A percentile compares a stretch with the other conserved stretches of the same genome.
Conservation (phyloP, 2,329 filamentous ascomycete genomes). For the Trichoderma sp. region DNA sequence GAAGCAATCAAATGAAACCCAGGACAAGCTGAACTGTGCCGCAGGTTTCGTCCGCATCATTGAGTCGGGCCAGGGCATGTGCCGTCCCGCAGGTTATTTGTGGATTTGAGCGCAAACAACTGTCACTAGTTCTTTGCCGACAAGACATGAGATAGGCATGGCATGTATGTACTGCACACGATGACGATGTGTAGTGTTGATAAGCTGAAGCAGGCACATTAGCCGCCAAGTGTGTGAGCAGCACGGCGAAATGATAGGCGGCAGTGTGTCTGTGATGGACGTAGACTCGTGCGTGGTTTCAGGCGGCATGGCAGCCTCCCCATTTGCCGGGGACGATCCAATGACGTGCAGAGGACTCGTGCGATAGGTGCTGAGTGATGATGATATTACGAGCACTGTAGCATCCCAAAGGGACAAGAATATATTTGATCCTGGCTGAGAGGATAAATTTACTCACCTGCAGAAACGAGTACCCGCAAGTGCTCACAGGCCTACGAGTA, state of each 20-base stretch:
- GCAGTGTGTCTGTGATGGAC: background rate
- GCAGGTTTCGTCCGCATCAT: background rate
- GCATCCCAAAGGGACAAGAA: background rate
- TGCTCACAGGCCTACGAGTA: background rate
- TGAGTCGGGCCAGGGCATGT: background rate
- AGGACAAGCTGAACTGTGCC: background rate
- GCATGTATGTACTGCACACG: background rate
- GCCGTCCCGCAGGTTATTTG: background rate
- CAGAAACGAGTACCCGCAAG: background rate
- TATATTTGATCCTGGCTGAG: background rate
- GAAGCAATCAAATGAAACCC: background rate
- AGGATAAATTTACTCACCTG: background rate
- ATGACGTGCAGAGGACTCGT: background rate
- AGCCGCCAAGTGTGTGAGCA: background rate
- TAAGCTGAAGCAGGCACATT: background rate
- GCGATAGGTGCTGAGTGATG: background rate
- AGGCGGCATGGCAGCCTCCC: background rate
- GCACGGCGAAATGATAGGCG: background rate
- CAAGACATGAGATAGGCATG: background rate
- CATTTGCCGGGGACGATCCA: background rate
- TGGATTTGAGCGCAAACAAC: background rate
- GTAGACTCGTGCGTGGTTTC: background rate
- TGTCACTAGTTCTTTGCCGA: background rate
- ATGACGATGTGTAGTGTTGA: background rate
- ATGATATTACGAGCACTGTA: background rate